Evolutionary conservation across 2,329 filamentous ascomycete genomes (phyloP).

Genomic region (Aspergillus phoenicis): DNA sequence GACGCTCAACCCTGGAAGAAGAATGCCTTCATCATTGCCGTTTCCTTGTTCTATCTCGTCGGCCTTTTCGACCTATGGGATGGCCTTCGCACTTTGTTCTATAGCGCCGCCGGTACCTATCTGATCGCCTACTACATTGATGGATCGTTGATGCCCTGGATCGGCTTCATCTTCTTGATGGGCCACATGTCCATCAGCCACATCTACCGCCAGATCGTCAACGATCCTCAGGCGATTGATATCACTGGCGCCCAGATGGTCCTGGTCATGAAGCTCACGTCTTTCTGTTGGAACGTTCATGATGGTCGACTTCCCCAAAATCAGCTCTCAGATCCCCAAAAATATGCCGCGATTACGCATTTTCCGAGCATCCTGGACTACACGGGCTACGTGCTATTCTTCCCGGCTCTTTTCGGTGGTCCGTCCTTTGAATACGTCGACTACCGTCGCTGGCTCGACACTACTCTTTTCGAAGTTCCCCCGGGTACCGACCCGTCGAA

Average conservation of each 20-base stretch:
- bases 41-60: constrained; percentile 86
- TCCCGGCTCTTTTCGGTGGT: constrained; percentile 84
- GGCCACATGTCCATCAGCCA: constrained; percentile 91
- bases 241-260: constrained; percentile 98
- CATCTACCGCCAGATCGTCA: constrained; percentile 73
- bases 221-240: constrained; percentile 70
- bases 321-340: constrained; percentile 84
- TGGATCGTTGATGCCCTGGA: constrained; percentile 96
- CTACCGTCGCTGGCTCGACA: constrained; percentile 89
- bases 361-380: constrained; percentile 81
- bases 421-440: constrained; percentile 94
- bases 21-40: constrained; percentile 80
- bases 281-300: constrained; percentile 97
- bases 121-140: constrained; percentile 79
- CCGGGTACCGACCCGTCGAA: constrained; percentile 80
- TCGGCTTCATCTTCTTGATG: constrained; percentile 93
- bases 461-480: constrained; percentile 88
- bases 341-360: constrained; percentile 72
- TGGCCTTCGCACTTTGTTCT: constrained; percentile 75
- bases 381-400: constrained; percentile 90
- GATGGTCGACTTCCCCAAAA: constrained; percentile 80
- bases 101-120: constrained; percentile 80
- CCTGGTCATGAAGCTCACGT: constrained; percentile 92
- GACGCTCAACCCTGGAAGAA: constrained; percentile 81
- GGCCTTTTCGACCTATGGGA: constrained; percentile 91